Evolutionary conservation across 2,329 filamentous ascomycete genomes (phyloP).

Genomic region (Sclerotinia spermophila): DNA sequence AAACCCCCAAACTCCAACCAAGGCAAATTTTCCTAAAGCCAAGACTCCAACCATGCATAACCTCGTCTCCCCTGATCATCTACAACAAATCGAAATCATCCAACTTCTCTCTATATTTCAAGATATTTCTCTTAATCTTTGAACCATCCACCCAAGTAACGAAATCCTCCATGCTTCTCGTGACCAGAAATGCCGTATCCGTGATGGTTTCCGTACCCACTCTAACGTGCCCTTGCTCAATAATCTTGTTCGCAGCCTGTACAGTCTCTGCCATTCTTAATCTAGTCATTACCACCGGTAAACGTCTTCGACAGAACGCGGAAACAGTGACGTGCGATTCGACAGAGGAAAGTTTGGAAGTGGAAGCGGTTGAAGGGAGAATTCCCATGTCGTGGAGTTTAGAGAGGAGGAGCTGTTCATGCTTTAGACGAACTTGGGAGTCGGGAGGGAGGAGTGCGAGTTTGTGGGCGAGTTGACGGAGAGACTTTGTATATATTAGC

Average conservation of each 20-base stretch:
- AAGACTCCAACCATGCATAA: slow-evolving; percentile 3
- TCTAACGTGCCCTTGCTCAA: slow-evolving; percentile 91
- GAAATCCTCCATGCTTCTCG: slow-evolving; percentile 88
- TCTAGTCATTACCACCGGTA: slow-evolving; percentile 89
- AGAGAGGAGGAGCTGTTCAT: slow-evolving; percentile 82
- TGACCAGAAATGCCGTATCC: slow-evolving; percentile 85
- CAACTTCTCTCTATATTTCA: slow-evolving; percentile 90
- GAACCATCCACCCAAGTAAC: slow-evolving; percentile 94
- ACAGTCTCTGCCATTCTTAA: slow-evolving; percentile 90
- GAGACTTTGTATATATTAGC: slow-evolving; percentile 51
- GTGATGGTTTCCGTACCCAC: slow-evolving; percentile 88
- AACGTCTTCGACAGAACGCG: slow-evolving; percentile 76
- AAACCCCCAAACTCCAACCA: background rate
- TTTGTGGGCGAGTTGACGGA: slow-evolving; percentile 85
- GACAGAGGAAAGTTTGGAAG: slow-evolving; percentile 73
- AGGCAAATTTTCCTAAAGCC: slow-evolving; percentile 6
- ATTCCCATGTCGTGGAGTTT: slow-evolving; percentile 94
- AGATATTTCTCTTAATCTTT: slow-evolving; percentile 95
- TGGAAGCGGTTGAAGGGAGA: slow-evolving; percentile 61
- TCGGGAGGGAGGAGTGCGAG: slow-evolving; percentile 78
- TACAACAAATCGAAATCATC: slow-evolving; percentile 92
- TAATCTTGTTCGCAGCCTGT: slow-evolving; percentile 76
- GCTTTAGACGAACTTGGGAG: slow-evolving; percentile 73
- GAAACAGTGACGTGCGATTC: slow-evolving; percentile 87
- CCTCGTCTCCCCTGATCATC: slow-evolving; percentile 30